Base-by-base conservation (phyloP, 805 yeast genomes). In the Tetrapisispora fleetii region DNA sequence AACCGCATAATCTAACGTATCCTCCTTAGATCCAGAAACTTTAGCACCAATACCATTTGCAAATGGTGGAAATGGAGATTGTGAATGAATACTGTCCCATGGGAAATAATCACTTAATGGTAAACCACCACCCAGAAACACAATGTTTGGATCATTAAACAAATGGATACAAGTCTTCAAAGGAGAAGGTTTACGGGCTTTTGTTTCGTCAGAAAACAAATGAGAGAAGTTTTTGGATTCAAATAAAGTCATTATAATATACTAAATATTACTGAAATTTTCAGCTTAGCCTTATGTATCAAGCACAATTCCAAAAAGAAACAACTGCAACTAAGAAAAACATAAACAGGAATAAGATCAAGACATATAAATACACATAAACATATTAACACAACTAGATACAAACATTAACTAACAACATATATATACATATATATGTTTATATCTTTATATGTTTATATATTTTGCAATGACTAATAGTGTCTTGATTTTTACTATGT, bases 51-150 rank as follows among this genome's bases (percentile, higher is more conserved):
- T 84, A 48, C 96, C 96, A 28, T 79, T 73, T 14, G 72, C 59
- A 64, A 89, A 91, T 1, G 95, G 95, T 21, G 93, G 84, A 13
- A 80, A 74, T 49, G 96, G 95, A 7, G 88, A 73, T 48, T 78
- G 79, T 14, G 84, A 83, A 21, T 75, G 64, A 50, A 91, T 65
- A 55, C 80, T 78, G 59, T 89, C 87, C 77, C 91, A 87, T 40
- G 99, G 98, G 77, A 91, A 91, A 68, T 86, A 85, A 54, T 85
- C 91, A 24, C 96, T 72, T 64, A 87, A 71, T 14, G 99, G 99
- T 58, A 91, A 77, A 8, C 99, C 99, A 58, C 98, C 99, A 48
- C 97, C 98, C 48, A 91, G 77, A 63, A 89, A 90, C 49, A 88
- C 81, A 62, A 93, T 74, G 47, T 82, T 79, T 33, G 95, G 96